Base-by-base conservation (phyloP, 2,329 filamentous ascomycete genomes). In the Akanthomyces muscarius region DNA sequence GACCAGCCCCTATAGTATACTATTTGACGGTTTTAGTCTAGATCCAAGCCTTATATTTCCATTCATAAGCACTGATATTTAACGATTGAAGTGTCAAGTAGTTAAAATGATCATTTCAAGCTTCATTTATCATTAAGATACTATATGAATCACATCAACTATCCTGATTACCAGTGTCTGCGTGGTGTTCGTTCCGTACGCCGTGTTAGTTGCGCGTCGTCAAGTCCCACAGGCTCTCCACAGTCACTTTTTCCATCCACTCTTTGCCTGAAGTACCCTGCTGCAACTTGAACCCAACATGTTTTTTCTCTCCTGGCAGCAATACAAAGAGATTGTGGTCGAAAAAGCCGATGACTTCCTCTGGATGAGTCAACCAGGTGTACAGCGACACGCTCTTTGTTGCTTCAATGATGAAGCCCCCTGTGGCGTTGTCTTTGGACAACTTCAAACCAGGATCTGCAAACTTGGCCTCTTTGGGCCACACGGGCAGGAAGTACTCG, bases 321-420 rank as follows among this genome's bases (percentile, higher is more conserved):
- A 67, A 44, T 18, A 67, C 57, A 30, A 67, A 66, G 1, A 65
- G 61, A 58, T 67, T 67, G 33, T 67, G 65, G n/a, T 67, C 65
- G n/a, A 67, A 67, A 51, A 66, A 67, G 10, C 66, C 66, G 44
- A 65, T 33, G 3, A 56, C 57, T 1, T 63, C 66, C 14, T 57
- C 64, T 2, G 66, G 63, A 23, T 67, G 66, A 8, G 60, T 65
- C 30, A 67, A 25, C 66, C 66, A 67, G 2, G 63, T 65, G 45
- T 67, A 67, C 28, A 67, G 61, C 25, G 66, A 56, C 2, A 67
- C 66, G 6, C 36, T 61, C n/a, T 64, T 62, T 7, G 56, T 67
- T 16, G 66, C 65, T 30, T 67, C 65, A 11, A 67, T 53, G 5
- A 45, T 66, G 18, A 67, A 67, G 14, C 59, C 64, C 11, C 52